These are phyloP conservation scores for Wickerhamomyces kurtzmanii DNA, from an alignment of 805 yeast genomes.

Conservation along the genomic window DNA sequence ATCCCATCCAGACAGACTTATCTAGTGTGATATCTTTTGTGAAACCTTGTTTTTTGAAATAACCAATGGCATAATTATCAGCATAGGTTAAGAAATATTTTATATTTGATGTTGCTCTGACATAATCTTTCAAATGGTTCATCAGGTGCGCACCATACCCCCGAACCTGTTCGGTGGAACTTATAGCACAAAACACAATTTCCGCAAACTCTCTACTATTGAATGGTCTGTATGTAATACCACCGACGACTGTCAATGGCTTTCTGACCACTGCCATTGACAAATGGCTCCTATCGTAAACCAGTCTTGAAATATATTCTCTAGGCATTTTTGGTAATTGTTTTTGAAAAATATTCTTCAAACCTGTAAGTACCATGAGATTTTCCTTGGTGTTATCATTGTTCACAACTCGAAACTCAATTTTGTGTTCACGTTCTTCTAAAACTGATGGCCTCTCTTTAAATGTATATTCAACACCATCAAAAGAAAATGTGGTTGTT, in stretches of 20 bases:
- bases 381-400: conserved; percentile 85
- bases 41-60: conserved; percentile 96
- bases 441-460: conserved; percentile 90
- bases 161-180: conserved; percentile 94
- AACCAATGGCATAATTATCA: conserved; percentile 97
- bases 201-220: conserved; percentile 89
- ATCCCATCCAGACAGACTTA: conserved; percentile 91
- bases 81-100: conserved; percentile 91
- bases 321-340: conserved; percentile 98
- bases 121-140: conserved; percentile 97
- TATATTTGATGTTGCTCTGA: conserved; percentile 76
- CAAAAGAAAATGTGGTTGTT: conserved; percentile 35
- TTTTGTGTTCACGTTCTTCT: conserved; percentile 88
- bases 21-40: conserved; percentile 90
- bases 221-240: conserved; percentile 93
- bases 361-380: conserved; percentile 86
- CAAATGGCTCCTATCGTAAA: conserved; percentile 87
- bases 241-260: conserved; percentile 94
- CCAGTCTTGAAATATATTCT: conserved; percentile 90
- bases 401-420: conserved; percentile 93
- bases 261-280: conserved; percentile 94
- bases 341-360: conserved; percentile 92
- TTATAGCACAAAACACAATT: conserved; percentile 96
- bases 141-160: conserved; percentile 98
- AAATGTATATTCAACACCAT: conserved; percentile 73